Percentiles rank a stretch among this genome's conserved stretches.
phyloP scores from a whole-genome alignment of 805 yeast species.

The Wickerhamiella nectarea region DNA sequence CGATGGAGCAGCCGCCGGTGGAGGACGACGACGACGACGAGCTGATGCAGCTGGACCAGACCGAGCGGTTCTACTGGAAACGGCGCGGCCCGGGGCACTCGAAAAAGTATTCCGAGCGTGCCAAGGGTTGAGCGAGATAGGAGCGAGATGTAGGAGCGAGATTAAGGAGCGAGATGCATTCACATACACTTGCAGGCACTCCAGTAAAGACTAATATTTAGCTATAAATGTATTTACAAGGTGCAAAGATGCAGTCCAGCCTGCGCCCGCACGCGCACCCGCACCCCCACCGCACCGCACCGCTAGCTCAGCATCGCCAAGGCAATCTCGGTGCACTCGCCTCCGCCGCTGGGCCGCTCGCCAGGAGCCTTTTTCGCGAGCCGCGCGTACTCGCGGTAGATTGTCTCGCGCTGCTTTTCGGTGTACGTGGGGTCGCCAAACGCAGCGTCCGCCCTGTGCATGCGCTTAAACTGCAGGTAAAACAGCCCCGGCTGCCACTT shows the following conservation, averaged over 20 bases:
- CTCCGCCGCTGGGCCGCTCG: background rate
- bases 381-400: conserved; percentile 27
- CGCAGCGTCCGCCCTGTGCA: conserved; percentile 21
- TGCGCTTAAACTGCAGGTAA: conserved; percentile 31
- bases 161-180: too few species aligned
- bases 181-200: too few species aligned
- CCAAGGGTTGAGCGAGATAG: too few species aligned
- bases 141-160: too few species aligned
- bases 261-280: too few species aligned
- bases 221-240: too few species aligned
- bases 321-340: too few species aligned
- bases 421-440: conserved; percentile 21
- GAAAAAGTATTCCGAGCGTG: conserved; percentile 4
- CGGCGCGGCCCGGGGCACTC: conserved; percentile 8
- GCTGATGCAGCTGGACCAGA: conserved; percentile 10
- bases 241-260: too few species aligned
- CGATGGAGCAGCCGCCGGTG: conserved; percentile 14
- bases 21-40: conserved; percentile 19
- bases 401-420: conserved; percentile 29
- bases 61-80: conserved; percentile 17
- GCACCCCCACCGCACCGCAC: too few species aligned
- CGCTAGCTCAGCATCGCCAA: too few species aligned
- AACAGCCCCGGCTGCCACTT: conserved; percentile 22
- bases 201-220: too few species aligned
- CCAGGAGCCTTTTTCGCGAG: background rate